Conservation (phyloP, 2,329 filamentous ascomycete genomes). For the Sclerotinia borealis region DNA sequence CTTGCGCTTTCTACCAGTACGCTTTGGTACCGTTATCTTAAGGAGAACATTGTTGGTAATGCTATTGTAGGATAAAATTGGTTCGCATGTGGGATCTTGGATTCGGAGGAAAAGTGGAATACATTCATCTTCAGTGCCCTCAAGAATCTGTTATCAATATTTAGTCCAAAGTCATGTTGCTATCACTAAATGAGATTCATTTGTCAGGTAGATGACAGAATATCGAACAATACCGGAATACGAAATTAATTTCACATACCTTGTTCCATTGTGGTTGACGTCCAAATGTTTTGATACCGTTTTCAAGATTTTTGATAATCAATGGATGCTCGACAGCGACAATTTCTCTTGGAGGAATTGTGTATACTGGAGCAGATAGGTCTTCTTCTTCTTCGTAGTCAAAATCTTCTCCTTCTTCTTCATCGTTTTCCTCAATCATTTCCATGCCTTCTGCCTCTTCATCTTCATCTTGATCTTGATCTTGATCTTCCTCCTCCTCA, state of each 20-base stretch:
- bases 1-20: slow-evolving; percentile 82
- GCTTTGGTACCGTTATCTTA: slow-evolving; percentile 78
- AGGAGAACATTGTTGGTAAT: slow-evolving; percentile 78
- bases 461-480: not conserved
- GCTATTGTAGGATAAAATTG: slow-evolving; percentile 69
- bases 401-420: not conserved
- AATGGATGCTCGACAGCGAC: slow-evolving; percentile 62
- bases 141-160: slow-evolving; percentile 37
- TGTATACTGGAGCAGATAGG: slow-evolving; percentile 39
- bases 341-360: slow-evolving; percentile 46
- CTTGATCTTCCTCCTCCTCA: not conserved
- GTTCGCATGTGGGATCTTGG: slow-evolving; percentile 71
- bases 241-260: slow-evolving; percentile 22
- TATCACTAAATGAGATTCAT: slow-evolving; percentile 17
- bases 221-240: too few species aligned
- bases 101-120: slow-evolving; percentile 71
- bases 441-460: not conserved
- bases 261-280: slow-evolving; percentile 25
- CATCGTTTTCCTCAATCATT: not conserved
- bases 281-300: slow-evolving; percentile 56
- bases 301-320: slow-evolving; percentile 58
- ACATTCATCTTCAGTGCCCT: slow-evolving; percentile 40
- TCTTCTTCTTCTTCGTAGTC: slow-evolving; percentile 9
- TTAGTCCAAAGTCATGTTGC: not conserved
- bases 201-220: not conserved